These are phyloP conservation scores for Parathielavia hyrcaniae DNA, from an alignment of 495 filamentous ascomycete species.

Conservation along the genomic window DNA sequence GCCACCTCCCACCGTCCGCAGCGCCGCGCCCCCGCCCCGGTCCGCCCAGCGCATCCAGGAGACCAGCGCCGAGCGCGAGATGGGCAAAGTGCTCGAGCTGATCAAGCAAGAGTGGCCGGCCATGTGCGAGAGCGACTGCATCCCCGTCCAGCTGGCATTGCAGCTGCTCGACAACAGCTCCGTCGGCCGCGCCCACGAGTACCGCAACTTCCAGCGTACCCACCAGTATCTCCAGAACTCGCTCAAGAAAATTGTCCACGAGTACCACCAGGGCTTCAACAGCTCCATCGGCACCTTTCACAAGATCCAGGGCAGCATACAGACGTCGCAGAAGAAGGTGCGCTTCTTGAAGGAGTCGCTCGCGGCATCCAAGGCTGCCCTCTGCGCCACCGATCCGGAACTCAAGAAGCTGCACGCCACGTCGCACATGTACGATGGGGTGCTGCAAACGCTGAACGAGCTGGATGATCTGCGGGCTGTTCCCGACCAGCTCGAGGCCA, in stretches of 20 bases:
- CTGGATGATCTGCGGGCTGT: constrained; percentile 87
- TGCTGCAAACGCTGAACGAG: constrained; percentile 74
- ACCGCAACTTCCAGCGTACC: constrained; percentile 72
- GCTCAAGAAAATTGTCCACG: constrained; percentile 92
- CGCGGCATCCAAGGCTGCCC: constrained; percentile 69
- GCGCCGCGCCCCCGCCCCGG: constrained; percentile 26
- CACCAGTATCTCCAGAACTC: constrained; percentile 82
- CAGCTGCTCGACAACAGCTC: constrained; percentile 92
- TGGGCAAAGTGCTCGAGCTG: constrained; percentile 47
- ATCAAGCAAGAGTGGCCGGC: constrained; percentile 87
- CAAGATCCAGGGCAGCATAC: constrained; percentile 92
- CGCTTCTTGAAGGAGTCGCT: constrained; percentile 76
- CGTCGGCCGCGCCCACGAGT: constrained; percentile 80
- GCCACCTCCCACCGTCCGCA: constrained; percentile 10
- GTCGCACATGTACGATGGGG: constrained; percentile 85
- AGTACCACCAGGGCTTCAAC: constrained; percentile 98
- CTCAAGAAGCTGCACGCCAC: constrained; percentile 77
- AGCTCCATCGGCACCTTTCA: constrained; percentile 98
- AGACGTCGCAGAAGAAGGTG: constrained; percentile 77
- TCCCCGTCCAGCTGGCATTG: constrained; percentile 87
- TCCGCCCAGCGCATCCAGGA: constrained; percentile 32
- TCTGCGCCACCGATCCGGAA: constrained; percentile 84
- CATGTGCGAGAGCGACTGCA: constrained; percentile 78
- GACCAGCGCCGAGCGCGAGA: constrained; percentile 43
- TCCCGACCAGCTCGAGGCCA: constrained; percentile 85